phyloP scores from a whole-genome alignment of 139 green algal genomes.

The Pleodorina starrii region DNA sequence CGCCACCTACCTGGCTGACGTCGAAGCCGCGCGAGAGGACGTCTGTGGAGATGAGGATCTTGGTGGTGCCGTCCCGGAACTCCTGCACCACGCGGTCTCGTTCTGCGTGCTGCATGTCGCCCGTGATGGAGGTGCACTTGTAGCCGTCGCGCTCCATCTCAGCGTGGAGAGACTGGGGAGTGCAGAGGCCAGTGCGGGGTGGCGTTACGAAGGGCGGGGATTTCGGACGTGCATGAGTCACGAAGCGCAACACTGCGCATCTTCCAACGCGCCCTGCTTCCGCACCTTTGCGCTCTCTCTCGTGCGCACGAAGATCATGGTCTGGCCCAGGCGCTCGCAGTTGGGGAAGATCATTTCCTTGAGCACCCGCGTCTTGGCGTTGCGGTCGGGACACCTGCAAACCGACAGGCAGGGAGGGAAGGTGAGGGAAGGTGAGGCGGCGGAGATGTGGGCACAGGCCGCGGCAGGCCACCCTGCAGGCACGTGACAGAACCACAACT shows the following conservation, averaged over 20 bases:
- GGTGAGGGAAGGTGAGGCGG: not conserved
- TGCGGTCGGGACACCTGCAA: slow-evolving; percentile 76
- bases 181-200: not conserved
- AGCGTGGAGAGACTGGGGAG: slow-evolving; percentile 50
- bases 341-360: slow-evolving; percentile 94
- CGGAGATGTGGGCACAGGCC: no score
- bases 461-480: no score
- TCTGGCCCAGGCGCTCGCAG: slow-evolving; percentile 97
- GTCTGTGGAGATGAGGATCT: slow-evolving; percentile 98
- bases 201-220: not conserved
- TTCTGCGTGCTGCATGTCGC: slow-evolving; percentile 87
- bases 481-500: no score
- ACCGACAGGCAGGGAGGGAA: no score
- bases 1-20: slow-evolving; percentile 84
- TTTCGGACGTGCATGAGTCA: no score
- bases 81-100: slow-evolving; percentile 94
- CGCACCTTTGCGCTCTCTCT: slow-evolving; percentile 69
- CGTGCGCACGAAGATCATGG: slow-evolving; percentile 97
- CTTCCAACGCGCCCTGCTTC: not conserved
- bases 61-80: slow-evolving; percentile 93
- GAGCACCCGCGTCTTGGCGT: slow-evolving; percentile 92
- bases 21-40: slow-evolving; percentile 98
- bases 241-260: not conserved
- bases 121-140: slow-evolving; percentile 93
- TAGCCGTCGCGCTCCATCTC: slow-evolving; percentile 91